Conservation (phyloP, 306 rosid species). For the Notholithocarpus densiflorus region DNA sequence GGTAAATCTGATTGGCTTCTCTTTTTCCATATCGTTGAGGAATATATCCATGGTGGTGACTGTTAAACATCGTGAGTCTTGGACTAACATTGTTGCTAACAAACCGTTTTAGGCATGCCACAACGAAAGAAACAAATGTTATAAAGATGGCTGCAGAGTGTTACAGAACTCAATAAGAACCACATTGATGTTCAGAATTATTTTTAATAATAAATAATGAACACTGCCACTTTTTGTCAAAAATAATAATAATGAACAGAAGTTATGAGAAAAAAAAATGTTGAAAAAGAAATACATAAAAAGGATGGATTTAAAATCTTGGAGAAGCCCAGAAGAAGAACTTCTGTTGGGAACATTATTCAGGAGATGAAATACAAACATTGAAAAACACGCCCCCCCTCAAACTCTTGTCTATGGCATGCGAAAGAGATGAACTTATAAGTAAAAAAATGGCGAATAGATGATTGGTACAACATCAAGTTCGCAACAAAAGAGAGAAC, state of each 20-base stretch:
- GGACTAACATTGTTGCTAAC: not conserved
- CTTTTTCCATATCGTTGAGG: no score
- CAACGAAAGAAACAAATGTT: conserved; percentile 12
- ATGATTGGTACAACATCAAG: no score
- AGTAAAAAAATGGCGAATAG: no score
- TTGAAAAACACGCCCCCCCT: no score
- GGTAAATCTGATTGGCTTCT: not conserved
- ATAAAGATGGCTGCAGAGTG: conserved; percentile 21
- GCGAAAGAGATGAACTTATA: no score
- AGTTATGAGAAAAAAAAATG: not conserved
- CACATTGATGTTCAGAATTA: not conserved
- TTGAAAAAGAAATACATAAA: not conserved
- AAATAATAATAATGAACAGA: not conserved
- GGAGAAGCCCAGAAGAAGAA: not conserved
- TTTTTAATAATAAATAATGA: no score
- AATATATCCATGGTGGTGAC: no score
- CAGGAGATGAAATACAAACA: not conserved
- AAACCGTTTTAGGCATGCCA: not conserved
- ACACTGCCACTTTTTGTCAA: no score
- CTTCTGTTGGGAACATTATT: conserved; percentile 14
- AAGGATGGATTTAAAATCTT: not conserved
- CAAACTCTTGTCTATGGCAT: no score
- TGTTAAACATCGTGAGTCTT: not conserved
- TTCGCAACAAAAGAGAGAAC: no score
- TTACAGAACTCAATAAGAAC: not conserved